Conservation (phyloP, 2,329 filamentous ascomycete genomes). For the Corynespora cassiicola region DNA sequence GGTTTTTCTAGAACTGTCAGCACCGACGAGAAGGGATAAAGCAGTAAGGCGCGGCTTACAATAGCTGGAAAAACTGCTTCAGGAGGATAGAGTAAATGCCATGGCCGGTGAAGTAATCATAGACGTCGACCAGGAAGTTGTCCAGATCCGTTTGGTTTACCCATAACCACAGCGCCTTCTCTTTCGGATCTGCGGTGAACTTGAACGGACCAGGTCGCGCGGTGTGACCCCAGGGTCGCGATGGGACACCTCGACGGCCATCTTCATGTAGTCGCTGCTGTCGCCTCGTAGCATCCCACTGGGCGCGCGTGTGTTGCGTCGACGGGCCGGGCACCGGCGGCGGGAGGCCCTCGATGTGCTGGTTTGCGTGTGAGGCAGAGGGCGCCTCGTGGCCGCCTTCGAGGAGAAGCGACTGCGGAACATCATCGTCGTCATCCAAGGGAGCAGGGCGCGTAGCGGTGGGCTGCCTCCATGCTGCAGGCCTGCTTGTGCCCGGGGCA, state of each 20-base stretch:
- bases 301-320: slow-evolving; percentile 51
- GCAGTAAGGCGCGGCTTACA: slow-evolving; percentile 58
- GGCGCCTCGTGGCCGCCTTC: slow-evolving; percentile 56
- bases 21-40: slow-evolving; percentile 14
- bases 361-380: slow-evolving; percentile 19
- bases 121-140: slow-evolving; percentile 83
- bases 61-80: slow-evolving; percentile 71
- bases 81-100: slow-evolving; percentile 86
- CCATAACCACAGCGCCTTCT: slow-evolving; percentile 91
- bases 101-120: slow-evolving; percentile 82
- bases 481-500: slow-evolving; percentile 40
- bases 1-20: slow-evolving; percentile 67
- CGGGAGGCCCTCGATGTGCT: slow-evolving; percentile 37
- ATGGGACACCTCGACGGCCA: slow-evolving; percentile 17
- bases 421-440: slow-evolving; percentile 65
- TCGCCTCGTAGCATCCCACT: slow-evolving; percentile 57
- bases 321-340: slow-evolving; percentile 53
- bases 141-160: slow-evolving; percentile 90
- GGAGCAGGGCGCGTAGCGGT: slow-evolving; percentile 20
- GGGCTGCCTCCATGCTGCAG: slow-evolving; percentile 46
- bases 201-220: slow-evolving; percentile 30
- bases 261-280: slow-evolving; percentile 54
- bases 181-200: slow-evolving; percentile 63
- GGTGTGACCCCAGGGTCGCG: slow-evolving; percentile 27
- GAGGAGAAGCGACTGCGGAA: slow-evolving; percentile 68